Evolutionary conservation across 2,329 filamentous ascomycete genomes (phyloP), one percentile per base, ranked within the genome.

Genomic region (Alternaria gansuensis): DNA sequence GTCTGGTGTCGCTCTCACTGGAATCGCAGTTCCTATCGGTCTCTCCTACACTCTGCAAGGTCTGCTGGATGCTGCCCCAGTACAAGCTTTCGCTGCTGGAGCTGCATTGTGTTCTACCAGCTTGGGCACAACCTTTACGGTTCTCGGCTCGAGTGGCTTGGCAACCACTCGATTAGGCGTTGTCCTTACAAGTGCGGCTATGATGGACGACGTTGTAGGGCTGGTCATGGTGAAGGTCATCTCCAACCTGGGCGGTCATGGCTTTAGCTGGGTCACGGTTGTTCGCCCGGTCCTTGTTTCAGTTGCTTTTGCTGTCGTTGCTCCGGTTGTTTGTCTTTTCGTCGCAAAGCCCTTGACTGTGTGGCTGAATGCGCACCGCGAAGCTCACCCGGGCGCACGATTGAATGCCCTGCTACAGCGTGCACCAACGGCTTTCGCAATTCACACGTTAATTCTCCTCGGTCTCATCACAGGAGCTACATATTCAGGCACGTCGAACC

Each of bases 171-270:
- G 85, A 2, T 72, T 88, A 0, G 91, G 79, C 56, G 87, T 77
- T 8, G 85, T 95, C 0, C 81, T 93, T 0, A 85, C 86, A 2
- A 88, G 85, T 58, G 90, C 90, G 1, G 91, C 91, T 0, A 91
- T 95, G 85, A 85, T 95, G 78, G 91, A 95, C 71, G 91, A 95
- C 76, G 88, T 94, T 0, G 84, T 91, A 1, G 90, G 90, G 0
- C 78, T 94, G 9, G 85, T 93, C 7, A 90, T 94, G 85, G 88
- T 92, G 0, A 86, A 91, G 64, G 84, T 94, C 44, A 88, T 95
- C 23, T 85, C 88, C 0, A 88, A 87, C 45, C 79, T 94, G 0
- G 83, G 89, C 75, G 53, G 72, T 44, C 65, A 61, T 8, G 66
- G 63, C 3, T 75, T 84, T 60, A 75, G 64, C 40, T 75, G 77